These are phyloP conservation scores for Eruca vesicaria DNA, from an alignment of 441 rosid species.

Conservation along the genomic window DNA sequence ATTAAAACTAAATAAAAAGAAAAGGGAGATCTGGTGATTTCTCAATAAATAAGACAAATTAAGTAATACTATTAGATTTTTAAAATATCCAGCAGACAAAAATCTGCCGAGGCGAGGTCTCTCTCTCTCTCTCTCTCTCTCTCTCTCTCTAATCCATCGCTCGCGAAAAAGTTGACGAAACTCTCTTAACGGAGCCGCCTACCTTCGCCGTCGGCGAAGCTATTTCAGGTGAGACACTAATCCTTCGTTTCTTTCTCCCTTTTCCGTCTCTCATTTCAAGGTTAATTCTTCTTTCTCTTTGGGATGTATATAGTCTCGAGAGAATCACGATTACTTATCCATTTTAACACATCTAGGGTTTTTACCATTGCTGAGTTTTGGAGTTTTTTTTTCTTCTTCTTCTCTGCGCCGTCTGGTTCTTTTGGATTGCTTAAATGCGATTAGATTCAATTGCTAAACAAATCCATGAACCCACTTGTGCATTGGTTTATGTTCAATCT, in stretches of 20 bases:
- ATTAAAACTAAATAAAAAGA: not conserved
- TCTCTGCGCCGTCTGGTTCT: constrained; percentile 5
- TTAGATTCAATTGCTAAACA: constrained; percentile 3
- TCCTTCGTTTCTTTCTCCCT: not conserved
- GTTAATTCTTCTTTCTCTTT: not conserved
- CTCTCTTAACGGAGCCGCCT: constrained; percentile 26
- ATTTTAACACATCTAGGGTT: constrained; percentile 26
- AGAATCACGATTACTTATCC: not conserved
- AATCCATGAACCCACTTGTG: not conserved
- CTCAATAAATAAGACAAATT: constrained; percentile 5
- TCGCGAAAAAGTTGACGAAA: constrained; percentile 18
- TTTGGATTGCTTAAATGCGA: constrained; percentile 5
- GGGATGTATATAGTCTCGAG: not conserved
- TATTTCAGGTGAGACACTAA: constrained; percentile 8
- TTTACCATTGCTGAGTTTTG: not conserved
- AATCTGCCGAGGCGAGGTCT: constrained; percentile 14
- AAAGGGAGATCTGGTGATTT: constrained; percentile 13
- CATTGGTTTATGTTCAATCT: not conserved
- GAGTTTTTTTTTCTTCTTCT: not conserved
- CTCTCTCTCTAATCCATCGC: not conserved
- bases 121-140: not conserved
- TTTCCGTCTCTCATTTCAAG: not conserved
- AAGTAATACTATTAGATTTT: constrained; percentile 5
- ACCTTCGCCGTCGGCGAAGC: constrained; percentile 22
- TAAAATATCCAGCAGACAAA: constrained; percentile 31